Evolutionary conservation across 805 yeast species (phyloP), one percentile per base, ranked within the genome.

Genomic region (Candida insectalens): DNA sequence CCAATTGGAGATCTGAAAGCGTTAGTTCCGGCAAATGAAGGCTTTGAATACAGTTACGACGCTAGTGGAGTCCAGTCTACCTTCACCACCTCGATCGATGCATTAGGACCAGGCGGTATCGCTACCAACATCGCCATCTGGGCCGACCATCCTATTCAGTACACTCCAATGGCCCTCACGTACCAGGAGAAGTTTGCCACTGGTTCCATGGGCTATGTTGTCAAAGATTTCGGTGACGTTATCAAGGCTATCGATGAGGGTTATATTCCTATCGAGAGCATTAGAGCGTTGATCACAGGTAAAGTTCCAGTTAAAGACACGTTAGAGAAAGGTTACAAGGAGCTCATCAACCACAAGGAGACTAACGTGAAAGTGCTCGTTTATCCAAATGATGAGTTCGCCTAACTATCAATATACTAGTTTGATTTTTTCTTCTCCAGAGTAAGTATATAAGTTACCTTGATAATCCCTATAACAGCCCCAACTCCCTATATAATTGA

Each of bases 61-160:
- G 69, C 75, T 44, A 67, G 76, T 2, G 79, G 79, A 15, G 53
- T 73, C 7, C 68, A 63, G 34, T 62, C 65, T 6, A 76, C 82
- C 9, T 65, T 70, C 35, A 62, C 62, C 30, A 62, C 77, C 4
- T 70, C 73, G 3, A 49, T 77, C 25, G 59, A 57, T 25, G 71
- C 73, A 4, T 53, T 73, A 6, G 57, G 66, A 1, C 66, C 71
- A 5, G 63, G 70, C 40, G 83, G 83, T 29, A 59, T 62, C 2
- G 69, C 75, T n/a, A 71, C 73, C 20, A 77, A 76, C 50, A 67
- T 77, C 36, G 83, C 83, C 4, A 70, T 77, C 29, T 77, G 81
- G 80, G 74, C 77, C 15, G 62, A 65, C 30, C 57, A 63, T 25
- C 65, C 74, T 6, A 54, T 68, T 18, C 58, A 57, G 12, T 69